phyloP scores from a whole-genome alignment of 371 early-diverging fungal species.

The Lichtheimia ornata region DNA sequence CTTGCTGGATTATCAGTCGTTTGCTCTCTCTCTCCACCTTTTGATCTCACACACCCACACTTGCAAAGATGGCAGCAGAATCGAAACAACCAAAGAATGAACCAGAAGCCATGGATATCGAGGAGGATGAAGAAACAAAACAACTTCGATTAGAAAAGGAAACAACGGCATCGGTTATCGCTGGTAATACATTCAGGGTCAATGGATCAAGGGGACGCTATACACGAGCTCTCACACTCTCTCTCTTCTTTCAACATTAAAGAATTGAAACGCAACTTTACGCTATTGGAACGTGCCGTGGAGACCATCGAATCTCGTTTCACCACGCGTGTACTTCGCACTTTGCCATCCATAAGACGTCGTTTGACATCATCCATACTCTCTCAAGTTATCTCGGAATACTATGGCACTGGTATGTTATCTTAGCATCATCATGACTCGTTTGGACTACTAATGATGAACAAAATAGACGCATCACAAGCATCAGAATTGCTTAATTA shows the following conservation, averaged over 20 bases:
- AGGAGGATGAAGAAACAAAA: conserved; percentile 42
- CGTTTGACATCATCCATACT: conserved; percentile 73
- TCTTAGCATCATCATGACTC: neutral
- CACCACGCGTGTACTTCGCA: conserved; percentile 85
- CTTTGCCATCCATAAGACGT: conserved; percentile 77
- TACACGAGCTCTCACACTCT: neutral
- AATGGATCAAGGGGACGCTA: neutral
- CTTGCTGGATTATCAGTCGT: neutral
- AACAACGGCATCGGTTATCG: conserved; percentile 30
- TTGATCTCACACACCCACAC: neutral
- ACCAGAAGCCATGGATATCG: conserved; percentile 45
- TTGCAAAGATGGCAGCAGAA: conserved; percentile 22
- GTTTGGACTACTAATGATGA: neutral
- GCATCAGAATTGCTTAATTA: conserved; percentile 29
- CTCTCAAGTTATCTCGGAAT: conserved; percentile 58
- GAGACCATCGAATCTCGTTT: conserved; percentile 84
- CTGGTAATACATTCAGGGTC: conserved; percentile 7
- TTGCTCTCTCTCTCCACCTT: neutral
- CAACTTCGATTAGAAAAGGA: conserved; percentile 45
- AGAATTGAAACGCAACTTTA: conserved; percentile 87
- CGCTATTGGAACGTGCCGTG: conserved; percentile 82
- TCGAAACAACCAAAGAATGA: conserved; percentile 26
- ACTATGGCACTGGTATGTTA: conserved; percentile 63
- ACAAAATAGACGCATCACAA: conserved; percentile 33
- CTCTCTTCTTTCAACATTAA: neutral